phyloP scores from a whole-genome alignment of 352 stramenopile species.

The Hyaloperonospora arabidopsidis region DNA sequence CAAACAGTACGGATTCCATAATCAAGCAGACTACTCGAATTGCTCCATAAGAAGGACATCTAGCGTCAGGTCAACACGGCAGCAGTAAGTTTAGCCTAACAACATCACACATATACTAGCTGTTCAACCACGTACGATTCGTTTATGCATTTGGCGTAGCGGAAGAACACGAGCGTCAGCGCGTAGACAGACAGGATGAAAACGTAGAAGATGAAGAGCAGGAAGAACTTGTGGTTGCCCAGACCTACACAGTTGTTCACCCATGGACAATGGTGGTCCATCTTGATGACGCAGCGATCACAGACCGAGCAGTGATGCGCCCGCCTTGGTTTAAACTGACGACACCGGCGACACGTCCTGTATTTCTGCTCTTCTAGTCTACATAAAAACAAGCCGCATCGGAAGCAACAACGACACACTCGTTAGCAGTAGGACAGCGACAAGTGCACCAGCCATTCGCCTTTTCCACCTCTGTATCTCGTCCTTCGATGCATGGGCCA shows the following conservation, averaged over 20 bases:
- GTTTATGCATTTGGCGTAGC: slow-evolving; percentile 83
- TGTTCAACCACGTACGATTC: slow-evolving; percentile 46
- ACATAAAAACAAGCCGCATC: slow-evolving; percentile 6
- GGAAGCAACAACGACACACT: slow-evolving; percentile 4
- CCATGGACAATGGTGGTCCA: slow-evolving; percentile 99
- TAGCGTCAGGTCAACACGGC: slow-evolving; percentile 18
- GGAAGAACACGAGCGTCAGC: slow-evolving; percentile 87
- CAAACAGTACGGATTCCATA: slow-evolving; percentile 91
- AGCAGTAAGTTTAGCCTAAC: slow-evolving; percentile 7
- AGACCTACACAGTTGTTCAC: slow-evolving; percentile 99
- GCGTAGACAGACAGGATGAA: slow-evolving; percentile 93
- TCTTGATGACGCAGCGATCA: slow-evolving; percentile 94
- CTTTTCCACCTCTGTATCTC: slow-evolving; percentile 48
- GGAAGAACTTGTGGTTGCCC: slow-evolving; percentile 97
- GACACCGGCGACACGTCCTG: slow-evolving; percentile 85
- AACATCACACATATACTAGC: neutral
- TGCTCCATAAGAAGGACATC: slow-evolving; percentile 64
- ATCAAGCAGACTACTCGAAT: slow-evolving; percentile 81
- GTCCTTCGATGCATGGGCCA: slow-evolving; percentile 69
- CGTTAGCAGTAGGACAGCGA: neutral
- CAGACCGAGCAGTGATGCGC: slow-evolving; percentile 96
- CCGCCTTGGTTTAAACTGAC: slow-evolving; percentile 93
- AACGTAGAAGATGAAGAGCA: slow-evolving; percentile 88
- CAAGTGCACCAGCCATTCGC: neutral
- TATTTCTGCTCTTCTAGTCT: slow-evolving; percentile 81